Evolutionary conservation across 805 yeast genomes (phyloP), one percentile per base, ranked within the genome.

Genomic region (Dipodascus albidus): DNA sequence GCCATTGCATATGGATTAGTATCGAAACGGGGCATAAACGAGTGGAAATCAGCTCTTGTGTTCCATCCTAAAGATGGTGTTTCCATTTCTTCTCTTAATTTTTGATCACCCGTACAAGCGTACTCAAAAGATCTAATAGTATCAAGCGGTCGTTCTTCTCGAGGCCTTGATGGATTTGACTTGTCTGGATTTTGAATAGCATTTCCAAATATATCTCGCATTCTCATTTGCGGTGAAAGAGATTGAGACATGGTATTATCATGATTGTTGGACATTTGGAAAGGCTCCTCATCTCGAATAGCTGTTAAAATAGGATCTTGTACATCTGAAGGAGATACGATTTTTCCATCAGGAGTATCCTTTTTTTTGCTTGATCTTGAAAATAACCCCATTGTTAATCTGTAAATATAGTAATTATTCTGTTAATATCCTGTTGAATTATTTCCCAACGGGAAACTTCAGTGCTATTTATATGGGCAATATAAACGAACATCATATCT

Each of bases 141-240:
- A 68, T 95, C 99, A 62, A 93, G 73, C 2, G 99, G 99, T 63
- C 99, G 80, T 70, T 93, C 99, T 67, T 90, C 91, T 69, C 99
- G 80, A 20, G 85, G 71, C 63, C 99, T 79, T 3, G 96, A 83
- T 24, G 99, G 99, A 66, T 93, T 93, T 41, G 96, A 87, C 60
- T 85, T 75, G 67, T 93, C 99, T 4, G 95, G 86, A 58, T 80
- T 80, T 2, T 65, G 65, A 62, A 93, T 93, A 3, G 83, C 80
- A 55, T 79, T 78, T 20, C 99, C 99, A 67, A 90, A 91, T 47
- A 87, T 81, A 67, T 93, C 99, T 60, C 79, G 79, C 62, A 81
- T 64, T 24, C 82, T 81, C 47, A 73, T 74, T 49, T 78, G 73
- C 24, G 78, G 80, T 44, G 80, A 77, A 56, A 70, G 59, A n/a